Conservation (phyloP, 2,329 filamentous ascomycete species). For the Diaporthe citriasiana region DNA sequence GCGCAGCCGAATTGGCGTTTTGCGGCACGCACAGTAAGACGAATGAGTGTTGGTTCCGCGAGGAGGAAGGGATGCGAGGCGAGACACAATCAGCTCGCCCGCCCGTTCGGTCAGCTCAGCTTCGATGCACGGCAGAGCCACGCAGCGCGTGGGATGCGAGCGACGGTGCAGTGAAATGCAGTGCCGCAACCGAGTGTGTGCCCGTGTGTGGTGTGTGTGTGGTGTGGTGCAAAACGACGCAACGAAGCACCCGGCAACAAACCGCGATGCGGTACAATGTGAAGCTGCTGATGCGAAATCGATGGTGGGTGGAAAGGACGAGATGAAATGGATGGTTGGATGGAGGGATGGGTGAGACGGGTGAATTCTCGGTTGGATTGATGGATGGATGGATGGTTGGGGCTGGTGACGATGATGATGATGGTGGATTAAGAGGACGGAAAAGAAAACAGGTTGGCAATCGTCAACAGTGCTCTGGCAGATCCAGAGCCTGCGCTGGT, state of each 20-base stretch:
- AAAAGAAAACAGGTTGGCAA: slow-evolving; percentile 16
- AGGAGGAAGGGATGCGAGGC: slow-evolving; percentile 30
- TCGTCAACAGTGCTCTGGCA: slow-evolving; percentile 15
- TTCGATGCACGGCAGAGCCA: slow-evolving; percentile 20
- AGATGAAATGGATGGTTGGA: not conserved
- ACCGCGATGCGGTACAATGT: not conserved
- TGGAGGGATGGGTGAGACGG: not conserved
- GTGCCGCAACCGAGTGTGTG: not conserved
- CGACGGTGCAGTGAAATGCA: not conserved
- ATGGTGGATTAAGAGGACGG: not conserved
- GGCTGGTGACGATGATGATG: slow-evolving; percentile 2
- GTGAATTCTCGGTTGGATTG: not conserved
- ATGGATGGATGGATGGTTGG: not conserved
- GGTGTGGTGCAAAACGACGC: slow-evolving; percentile 4
- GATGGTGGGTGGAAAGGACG: slow-evolving; percentile 10
- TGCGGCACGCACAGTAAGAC: slow-evolving; percentile 31
- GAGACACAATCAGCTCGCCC: slow-evolving; percentile 29
- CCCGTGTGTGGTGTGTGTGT: not conserved
- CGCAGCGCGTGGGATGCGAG: slow-evolving; percentile 18
- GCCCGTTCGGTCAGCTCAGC: slow-evolving; percentile 20
- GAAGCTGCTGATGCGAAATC: not conserved
- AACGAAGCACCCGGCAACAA: slow-evolving; percentile 2
- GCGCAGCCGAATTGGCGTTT: slow-evolving; percentile 33
- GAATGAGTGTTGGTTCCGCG: slow-evolving; percentile 24
- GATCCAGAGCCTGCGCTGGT: slow-evolving; percentile 14